Conservation (phyloP, 768 basidiomycete species). For the Exidia glandulosa region DNA sequence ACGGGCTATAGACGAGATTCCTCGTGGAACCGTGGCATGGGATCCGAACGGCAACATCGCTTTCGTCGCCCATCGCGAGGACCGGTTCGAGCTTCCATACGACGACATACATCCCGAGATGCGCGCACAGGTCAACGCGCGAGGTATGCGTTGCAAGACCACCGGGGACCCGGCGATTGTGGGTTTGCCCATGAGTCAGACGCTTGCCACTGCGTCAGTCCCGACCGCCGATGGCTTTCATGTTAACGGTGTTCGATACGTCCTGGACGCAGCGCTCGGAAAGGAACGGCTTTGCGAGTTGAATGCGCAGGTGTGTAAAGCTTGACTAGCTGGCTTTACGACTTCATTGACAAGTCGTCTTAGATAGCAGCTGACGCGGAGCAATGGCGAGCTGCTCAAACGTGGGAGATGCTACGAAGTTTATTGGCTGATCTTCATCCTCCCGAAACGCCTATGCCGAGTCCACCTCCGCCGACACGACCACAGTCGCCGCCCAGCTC, state of each 20-base stretch:
- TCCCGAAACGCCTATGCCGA: not conserved
- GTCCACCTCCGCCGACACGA: not conserved
- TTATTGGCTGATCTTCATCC: slow-evolving; percentile 35
- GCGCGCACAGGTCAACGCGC: not conserved
- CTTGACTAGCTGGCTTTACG: not conserved
- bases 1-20: not conserved
- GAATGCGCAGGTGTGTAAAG: slow-evolving; percentile 46
- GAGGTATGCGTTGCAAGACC: slow-evolving; percentile 1
- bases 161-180: not conserved
- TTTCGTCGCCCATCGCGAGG: not conserved
- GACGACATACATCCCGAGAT: slow-evolving; percentile 3
- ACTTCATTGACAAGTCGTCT: not conserved
- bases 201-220: not conserved
- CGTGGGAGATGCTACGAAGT: slow-evolving; percentile 55
- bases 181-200: not conserved
- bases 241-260: not conserved
- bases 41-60: not conserved
- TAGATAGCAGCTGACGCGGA: slow-evolving; percentile 53
- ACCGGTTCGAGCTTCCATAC: not conserved
- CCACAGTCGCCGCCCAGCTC: slow-evolving; percentile 1
- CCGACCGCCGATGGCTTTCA: not conserved
- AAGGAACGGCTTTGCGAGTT: slow-evolving; percentile 34
- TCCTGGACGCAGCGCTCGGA: not conserved
- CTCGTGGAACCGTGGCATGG: not conserved
- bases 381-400: slow-evolving; percentile 44